These are phyloP conservation scores for Fraxinus sp. DNA, from an alignment of 305 asterid genomes.

Conservation along the genomic window DNA sequence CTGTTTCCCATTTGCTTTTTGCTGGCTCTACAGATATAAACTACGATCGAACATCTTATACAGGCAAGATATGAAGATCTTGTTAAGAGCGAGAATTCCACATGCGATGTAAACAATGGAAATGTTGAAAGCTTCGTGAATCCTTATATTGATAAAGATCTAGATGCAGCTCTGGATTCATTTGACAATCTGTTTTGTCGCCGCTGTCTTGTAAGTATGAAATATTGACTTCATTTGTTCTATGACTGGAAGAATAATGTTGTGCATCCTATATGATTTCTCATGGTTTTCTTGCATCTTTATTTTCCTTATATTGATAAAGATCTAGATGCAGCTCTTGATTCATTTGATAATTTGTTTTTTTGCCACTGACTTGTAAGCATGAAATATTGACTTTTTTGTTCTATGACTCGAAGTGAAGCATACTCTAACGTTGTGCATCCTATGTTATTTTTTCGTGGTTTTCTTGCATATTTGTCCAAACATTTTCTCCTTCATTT, in stretches of 20 bases:
- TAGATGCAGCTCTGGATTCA: conserved; percentile 89
- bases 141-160: conserved; percentile 78
- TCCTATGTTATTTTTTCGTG: conserved; percentile 17
- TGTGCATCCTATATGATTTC: conserved; percentile 18
- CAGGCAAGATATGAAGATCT: conserved; percentile 95
- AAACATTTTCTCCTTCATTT: conserved; percentile 20
- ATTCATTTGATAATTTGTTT: conserved; percentile 84
- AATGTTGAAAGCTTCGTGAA: conserved; percentile 49
- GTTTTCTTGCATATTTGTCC: conserved; percentile 18
- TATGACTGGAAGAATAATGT: not conserved
- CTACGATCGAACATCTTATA: conserved; percentile 64
- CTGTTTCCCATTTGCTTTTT: conserved; percentile 60
- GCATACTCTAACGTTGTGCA: conserved; percentile 2
- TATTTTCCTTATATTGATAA: conserved; percentile 58
- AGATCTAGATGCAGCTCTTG: conserved; percentile 88
- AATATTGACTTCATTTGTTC: not conserved
- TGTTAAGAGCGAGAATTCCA: conserved; percentile 38
- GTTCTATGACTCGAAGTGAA: not conserved
- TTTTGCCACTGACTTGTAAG: conserved; percentile 89
- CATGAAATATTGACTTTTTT: conserved; percentile 17
- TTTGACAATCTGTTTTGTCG: conserved; percentile 94
- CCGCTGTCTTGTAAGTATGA: conserved; percentile 77
- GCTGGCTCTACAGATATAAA: conserved; percentile 63
- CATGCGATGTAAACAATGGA: conserved; percentile 36
- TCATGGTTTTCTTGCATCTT: conserved; percentile 21